These are phyloP conservation scores for Candida xyloterini DNA, from an alignment of 805 yeast genomes.

Conservation along the genomic window DNA sequence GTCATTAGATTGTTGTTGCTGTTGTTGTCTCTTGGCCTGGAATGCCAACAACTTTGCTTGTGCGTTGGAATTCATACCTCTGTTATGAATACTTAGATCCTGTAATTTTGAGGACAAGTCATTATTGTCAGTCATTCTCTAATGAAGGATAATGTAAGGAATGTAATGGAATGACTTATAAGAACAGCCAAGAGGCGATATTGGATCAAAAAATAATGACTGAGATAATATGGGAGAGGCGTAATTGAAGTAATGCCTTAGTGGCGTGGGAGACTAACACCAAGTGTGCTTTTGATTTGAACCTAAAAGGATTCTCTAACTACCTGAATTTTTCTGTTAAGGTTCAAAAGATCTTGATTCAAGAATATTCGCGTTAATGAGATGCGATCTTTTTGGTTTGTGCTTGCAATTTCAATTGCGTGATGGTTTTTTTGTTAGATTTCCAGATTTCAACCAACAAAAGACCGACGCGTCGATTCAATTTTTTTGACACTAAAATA, in stretches of 20 bases:
- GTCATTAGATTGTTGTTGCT: slow-evolving; percentile 16
- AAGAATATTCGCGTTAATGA: background rate
- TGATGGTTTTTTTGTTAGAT: background rate
- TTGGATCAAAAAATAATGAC: too few relatives aligned
- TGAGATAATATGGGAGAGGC: too few relatives aligned
- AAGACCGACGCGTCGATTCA: slow-evolving; percentile 3
- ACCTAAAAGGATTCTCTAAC: background rate
- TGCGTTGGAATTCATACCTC: slow-evolving; percentile 62
- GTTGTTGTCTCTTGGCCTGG: slow-evolving; percentile 69
- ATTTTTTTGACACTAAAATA: too few relatives aligned
- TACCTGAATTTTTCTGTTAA: too few relatives aligned
- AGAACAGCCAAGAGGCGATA: too few relatives aligned
- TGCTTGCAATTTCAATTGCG: slow-evolving; percentile 1
- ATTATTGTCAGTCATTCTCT: slow-evolving; percentile 9
- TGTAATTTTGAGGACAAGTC: slow-evolving; percentile 19
- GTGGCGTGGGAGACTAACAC: slow-evolving; percentile 4
- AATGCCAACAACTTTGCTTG: slow-evolving; percentile 87
- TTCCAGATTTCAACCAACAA: background rate
- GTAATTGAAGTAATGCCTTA: background rate
- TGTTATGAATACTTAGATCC: slow-evolving; percentile 26
- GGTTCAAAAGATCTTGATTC: background rate
- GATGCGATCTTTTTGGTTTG: background rate
- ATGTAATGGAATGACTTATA: slow-evolving; percentile 1
- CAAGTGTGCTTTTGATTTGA: background rate
- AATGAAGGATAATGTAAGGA: slow-evolving; percentile 4